These are phyloP conservation scores for Penicillium manginii DNA, from an alignment of 495 filamentous ascomycete species.

Conservation along the genomic window DNA sequence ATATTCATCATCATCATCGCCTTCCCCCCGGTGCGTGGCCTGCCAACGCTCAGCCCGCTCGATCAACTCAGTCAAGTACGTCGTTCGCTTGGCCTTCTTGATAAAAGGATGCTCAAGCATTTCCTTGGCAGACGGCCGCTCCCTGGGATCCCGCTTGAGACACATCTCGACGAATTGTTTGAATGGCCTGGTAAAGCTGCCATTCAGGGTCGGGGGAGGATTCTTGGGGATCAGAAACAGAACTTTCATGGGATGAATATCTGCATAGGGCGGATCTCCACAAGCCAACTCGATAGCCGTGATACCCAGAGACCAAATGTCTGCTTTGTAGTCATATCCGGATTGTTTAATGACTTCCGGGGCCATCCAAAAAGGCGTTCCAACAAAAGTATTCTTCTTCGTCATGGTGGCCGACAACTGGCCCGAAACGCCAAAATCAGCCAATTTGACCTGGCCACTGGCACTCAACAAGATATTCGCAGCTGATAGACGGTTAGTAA, in stretches of 20 bases:
- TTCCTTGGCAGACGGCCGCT: conserved; percentile 85
- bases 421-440: conserved; percentile 96
- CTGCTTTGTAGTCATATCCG: conserved; percentile 97
- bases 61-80: conserved; percentile 89
- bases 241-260: conserved; percentile 99
- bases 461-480: conserved; percentile 86
- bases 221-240: conserved; percentile 97
- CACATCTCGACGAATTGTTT: conserved; percentile 94
- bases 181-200: conserved; percentile 86
- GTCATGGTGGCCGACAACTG: conserved; percentile 99
- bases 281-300: conserved; percentile 91
- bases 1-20: conserved; percentile 54
- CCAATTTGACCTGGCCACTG: conserved; percentile 93
- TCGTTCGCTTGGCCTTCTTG: conserved; percentile 85
- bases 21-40: conserved; percentile 51
- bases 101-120: conserved; percentile 90
- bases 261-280: conserved; percentile 92
- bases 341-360: conserved; percentile 98
- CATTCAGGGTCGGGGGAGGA: conserved; percentile 77
- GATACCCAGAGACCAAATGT: conserved; percentile 99
- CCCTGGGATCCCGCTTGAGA: conserved; percentile 81
- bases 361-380: conserved; percentile 99
- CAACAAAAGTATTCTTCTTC: conserved; percentile 98
- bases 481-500: conserved; percentile 57
- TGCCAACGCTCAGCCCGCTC: conserved; percentile 88